Evolutionary conservation across 768 basidiomycete species (phyloP).

Genomic region (Boletus edulis): DNA sequence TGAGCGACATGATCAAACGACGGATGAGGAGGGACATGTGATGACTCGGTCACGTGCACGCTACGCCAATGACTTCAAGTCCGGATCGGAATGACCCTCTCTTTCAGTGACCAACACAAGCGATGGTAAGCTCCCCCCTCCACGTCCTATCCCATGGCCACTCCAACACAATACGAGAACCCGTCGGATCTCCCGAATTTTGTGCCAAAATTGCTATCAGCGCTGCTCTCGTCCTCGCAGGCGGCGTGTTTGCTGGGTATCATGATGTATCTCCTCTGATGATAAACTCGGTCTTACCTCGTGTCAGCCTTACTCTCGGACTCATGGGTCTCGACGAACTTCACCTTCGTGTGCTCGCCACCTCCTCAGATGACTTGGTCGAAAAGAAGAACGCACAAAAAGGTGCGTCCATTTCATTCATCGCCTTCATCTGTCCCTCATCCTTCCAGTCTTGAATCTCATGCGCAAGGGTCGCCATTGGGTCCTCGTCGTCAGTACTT

Average conservation of each 20-base stretch:
- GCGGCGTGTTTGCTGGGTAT: constrained; percentile 92
- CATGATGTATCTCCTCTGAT: background rate
- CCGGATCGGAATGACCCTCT: background rate
- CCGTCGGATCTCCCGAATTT: constrained; percentile 60
- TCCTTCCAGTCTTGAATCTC: constrained; percentile 45
- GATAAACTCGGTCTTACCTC: background rate
- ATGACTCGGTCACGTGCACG: too few species aligned
- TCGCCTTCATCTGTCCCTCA: background rate
- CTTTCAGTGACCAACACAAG: background rate
- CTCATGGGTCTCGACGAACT: constrained; percentile 94
- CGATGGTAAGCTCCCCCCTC: constrained; percentile 4
- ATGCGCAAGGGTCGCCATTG: constrained; percentile 78
- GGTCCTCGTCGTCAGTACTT: constrained; percentile 77
- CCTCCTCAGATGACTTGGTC: constrained; percentile 69
- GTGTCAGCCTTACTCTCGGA: constrained; percentile 75
- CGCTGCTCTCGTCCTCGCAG: constrained; percentile 67
- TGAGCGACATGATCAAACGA: too few species aligned
- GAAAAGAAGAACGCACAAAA: constrained; percentile 71
- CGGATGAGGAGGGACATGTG: too few species aligned
- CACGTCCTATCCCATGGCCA: background rate
- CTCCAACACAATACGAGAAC: constrained; percentile 17
- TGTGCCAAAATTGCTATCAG: constrained; percentile 72
- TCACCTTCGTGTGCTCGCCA: constrained; percentile 80
- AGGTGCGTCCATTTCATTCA: constrained; percentile 38
- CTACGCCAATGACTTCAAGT: background rate